Conservation (phyloP, 106 monocot genomes). For the Apostasia shenzhenica region DNA sequence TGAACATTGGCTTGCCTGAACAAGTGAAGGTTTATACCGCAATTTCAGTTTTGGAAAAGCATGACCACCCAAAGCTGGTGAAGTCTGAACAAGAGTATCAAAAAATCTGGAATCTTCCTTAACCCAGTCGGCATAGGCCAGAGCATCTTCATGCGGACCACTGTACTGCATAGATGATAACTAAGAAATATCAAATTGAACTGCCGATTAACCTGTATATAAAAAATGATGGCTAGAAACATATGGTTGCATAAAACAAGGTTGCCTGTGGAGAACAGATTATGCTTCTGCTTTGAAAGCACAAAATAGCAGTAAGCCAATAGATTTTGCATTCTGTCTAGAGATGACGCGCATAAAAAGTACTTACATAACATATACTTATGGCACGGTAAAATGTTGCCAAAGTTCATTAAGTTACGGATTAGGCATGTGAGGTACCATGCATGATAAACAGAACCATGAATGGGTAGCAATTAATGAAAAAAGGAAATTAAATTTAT, state of each 20-base stretch:
- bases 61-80: conserved; percentile 68
- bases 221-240: neutral
- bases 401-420: too few relatives aligned
- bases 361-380: too few relatives aligned
- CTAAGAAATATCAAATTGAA: neutral
- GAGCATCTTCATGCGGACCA: conserved; percentile 77
- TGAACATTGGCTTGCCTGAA: conserved; percentile 61
- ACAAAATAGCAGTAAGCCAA: too few relatives aligned
- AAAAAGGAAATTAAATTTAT: too few relatives aligned
- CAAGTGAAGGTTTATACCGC: conserved; percentile 96
- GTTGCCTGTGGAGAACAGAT: too few relatives aligned
- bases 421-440: too few relatives aligned
- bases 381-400: too few relatives aligned
- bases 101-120: conserved; percentile 71
- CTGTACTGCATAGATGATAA: conserved; percentile 64
- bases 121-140: conserved; percentile 78
- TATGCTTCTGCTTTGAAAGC: neutral
- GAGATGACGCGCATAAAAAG: too few relatives aligned
- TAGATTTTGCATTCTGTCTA: too few relatives aligned
- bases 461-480: too few relatives aligned
- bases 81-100: conserved; percentile 75
- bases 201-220: neutral
- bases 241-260: neutral
- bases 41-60: conserved; percentile 94
- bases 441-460: too few relatives aligned